Conservation (phyloP, 805 yeast genomes). For the Barnettozyma wickerhamii region DNA sequence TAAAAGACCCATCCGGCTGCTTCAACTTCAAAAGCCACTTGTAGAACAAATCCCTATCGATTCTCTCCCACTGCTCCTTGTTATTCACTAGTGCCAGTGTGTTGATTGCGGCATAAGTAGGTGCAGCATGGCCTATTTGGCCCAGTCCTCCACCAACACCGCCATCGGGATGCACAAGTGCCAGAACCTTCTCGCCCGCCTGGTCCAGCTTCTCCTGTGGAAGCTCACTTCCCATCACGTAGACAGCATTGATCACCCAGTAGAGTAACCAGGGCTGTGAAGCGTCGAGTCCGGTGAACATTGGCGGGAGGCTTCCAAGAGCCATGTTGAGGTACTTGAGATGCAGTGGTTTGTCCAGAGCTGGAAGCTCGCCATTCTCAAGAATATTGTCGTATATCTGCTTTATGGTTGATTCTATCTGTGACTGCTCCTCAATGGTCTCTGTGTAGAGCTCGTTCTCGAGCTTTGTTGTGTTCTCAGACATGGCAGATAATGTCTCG, state of each 20-base stretch:
- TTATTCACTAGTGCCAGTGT: slow-evolving; percentile 53
- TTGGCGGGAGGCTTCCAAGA: slow-evolving; percentile 18
- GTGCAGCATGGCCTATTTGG: slow-evolving; percentile 81
- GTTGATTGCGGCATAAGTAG: slow-evolving; percentile 73
- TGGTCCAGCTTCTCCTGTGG: slow-evolving; percentile 24
- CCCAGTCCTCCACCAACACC: slow-evolving; percentile 86
- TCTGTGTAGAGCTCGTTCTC: slow-evolving; percentile 31
- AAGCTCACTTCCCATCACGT: slow-evolving; percentile 34
- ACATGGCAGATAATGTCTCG: slow-evolving; percentile 17
- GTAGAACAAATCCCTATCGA: slow-evolving; percentile 47
- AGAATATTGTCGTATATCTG: slow-evolving; percentile 28
- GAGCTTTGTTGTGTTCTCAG: slow-evolving; percentile 11
- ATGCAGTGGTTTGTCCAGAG: slow-evolving; percentile 16
- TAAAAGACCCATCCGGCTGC: slow-evolving; percentile 67
- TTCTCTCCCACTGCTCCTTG: slow-evolving; percentile 34
- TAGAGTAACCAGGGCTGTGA: slow-evolving; percentile 90
- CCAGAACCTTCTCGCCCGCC: slow-evolving; percentile 28
- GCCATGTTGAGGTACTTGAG: slow-evolving; percentile 16
- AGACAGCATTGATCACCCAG: slow-evolving; percentile 67
- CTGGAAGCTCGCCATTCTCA: slow-evolving; percentile 16
- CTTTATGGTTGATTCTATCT: slow-evolving; percentile 27
- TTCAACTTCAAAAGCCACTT: slow-evolving; percentile 66
- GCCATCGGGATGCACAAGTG: slow-evolving; percentile 36
- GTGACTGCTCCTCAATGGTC: slow-evolving; percentile 32
- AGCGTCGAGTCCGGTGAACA: slow-evolving; percentile 58